A percentile compares a stretch with the other conserved stretches of the same genome.
Conservation (phyloP, 108 stramenopile species). For the Skeletonema marinoi region DNA sequence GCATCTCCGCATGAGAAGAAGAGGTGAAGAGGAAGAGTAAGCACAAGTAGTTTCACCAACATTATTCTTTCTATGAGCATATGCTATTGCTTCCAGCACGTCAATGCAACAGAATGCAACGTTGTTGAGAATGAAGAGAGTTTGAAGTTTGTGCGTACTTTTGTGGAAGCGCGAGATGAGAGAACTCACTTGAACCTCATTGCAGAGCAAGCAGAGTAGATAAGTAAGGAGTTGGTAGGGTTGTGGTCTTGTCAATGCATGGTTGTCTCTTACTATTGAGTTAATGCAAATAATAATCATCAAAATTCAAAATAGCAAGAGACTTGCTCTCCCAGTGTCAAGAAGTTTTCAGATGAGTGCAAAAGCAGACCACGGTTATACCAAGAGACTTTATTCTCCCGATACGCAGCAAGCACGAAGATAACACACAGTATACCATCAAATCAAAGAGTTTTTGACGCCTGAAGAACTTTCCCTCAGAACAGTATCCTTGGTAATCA, state of each 20-base stretch:
- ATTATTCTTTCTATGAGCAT: neutral
- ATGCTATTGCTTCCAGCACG: no score
- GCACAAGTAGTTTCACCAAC: neutral
- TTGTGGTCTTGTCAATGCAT: no score
- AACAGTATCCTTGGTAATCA: constrained; percentile 67
- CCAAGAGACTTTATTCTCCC: constrained; percentile 54
- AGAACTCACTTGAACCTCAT: no score
- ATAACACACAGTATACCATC: constrained; percentile 3
- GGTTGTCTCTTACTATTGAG: neutral
- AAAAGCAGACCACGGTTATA: neutral
- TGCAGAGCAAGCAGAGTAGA: no score
- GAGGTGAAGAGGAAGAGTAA: neutral
- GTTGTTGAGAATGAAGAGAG: no score
- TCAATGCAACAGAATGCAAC: no score
- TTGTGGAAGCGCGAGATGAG: no score
- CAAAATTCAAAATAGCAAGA: neutral
- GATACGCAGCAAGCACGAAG: neutral
- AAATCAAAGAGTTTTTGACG: constrained; percentile 67
- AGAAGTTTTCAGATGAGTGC: neutral
- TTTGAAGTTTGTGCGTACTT: no score
- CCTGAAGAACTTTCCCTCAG: constrained; percentile 43
- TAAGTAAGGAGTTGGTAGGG: no score
- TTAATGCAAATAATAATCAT: neutral
- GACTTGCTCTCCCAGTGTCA: neutral
- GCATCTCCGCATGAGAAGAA: neutral